These are phyloP conservation scores for Trichothecium roseum DNA, from an alignment of 2,329 filamentous ascomycete genomes.

Conservation along the genomic window DNA sequence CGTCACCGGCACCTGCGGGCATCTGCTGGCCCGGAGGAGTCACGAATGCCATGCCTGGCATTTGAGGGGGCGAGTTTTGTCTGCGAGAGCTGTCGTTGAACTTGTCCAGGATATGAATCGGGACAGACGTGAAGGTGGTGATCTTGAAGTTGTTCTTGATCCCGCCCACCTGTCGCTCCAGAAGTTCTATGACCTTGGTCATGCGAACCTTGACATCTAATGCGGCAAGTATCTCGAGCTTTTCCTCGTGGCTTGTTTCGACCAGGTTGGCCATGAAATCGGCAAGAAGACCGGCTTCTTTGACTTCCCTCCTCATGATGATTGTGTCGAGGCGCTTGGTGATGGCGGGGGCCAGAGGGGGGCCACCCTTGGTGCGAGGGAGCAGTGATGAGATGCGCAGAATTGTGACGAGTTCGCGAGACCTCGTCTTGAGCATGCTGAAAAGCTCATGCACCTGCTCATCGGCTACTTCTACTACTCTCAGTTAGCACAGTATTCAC, in stretches of 20 bases:
- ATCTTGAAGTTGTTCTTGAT: slow-evolving; percentile 86
- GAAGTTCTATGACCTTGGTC: slow-evolving; percentile 70
- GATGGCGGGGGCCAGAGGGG: slow-evolving; percentile 69
- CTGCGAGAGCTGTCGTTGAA: slow-evolving; percentile 26
- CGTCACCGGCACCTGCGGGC: slow-evolving; percentile 36
- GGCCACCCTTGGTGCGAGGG: slow-evolving; percentile 52
- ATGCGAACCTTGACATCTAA: slow-evolving; percentile 69
- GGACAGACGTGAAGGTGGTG: slow-evolving; percentile 62
- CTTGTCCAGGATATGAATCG: slow-evolving; percentile 51
- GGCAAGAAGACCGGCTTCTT: slow-evolving; percentile 75
- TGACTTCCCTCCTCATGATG: slow-evolving; percentile 70
- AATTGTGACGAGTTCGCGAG: slow-evolving; percentile 75
- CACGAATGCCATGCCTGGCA: slow-evolving; percentile 27
- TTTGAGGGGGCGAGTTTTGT: slow-evolving; percentile 19
- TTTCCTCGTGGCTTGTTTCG: slow-evolving; percentile 82
- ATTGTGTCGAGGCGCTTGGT: slow-evolving; percentile 79
- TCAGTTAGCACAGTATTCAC: slow-evolving; percentile 2
- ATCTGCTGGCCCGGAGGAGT: slow-evolving; percentile 19
- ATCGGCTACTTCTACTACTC: slow-evolving; percentile 30
- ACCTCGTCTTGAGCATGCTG: slow-evolving; percentile 69
- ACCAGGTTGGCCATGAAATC: slow-evolving; percentile 96
- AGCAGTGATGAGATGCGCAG: slow-evolving; percentile 79
- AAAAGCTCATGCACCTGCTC: slow-evolving; percentile 62
- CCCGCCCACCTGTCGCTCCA: slow-evolving; percentile 70
- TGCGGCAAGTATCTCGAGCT: slow-evolving; percentile 75